Conservation (phyloP, 2,329 filamentous ascomycete genomes). For the Ophidiomyces ophidiicola region DNA sequence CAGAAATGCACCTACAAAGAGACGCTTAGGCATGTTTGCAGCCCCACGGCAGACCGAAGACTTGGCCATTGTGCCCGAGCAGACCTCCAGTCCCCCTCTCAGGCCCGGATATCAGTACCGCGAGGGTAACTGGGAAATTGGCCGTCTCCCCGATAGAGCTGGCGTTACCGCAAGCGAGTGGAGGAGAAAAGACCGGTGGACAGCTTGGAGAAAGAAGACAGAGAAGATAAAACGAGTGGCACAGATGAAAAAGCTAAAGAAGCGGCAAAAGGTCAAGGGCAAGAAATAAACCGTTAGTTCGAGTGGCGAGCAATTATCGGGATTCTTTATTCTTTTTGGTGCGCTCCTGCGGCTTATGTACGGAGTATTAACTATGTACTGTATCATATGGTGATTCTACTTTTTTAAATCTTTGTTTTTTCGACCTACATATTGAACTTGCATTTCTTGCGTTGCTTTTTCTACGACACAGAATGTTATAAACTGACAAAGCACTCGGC, state of each 20-base stretch:
- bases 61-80: slow-evolving; percentile 10
- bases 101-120: slow-evolving; percentile 52
- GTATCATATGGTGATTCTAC: too few species aligned
- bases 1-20: slow-evolving; percentile 57
- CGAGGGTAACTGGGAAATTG: slow-evolving; percentile 57
- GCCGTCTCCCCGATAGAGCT: slow-evolving; percentile 48
- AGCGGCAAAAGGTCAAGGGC: slow-evolving; percentile 27
- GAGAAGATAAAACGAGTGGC: slow-evolving; percentile 40
- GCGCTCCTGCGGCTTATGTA: too few species aligned
- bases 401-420: too few species aligned
- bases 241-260: slow-evolving; percentile 43
- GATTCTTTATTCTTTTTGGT: background rate
- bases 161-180: slow-evolving; percentile 45
- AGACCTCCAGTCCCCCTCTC: slow-evolving; percentile 27
- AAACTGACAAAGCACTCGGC: too few species aligned
- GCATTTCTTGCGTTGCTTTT: too few species aligned
- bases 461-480: too few species aligned
- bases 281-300: slow-evolving; percentile 16
- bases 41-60: slow-evolving; percentile 26
- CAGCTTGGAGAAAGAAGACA: slow-evolving; percentile 51
- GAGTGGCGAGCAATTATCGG: background rate
- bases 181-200: slow-evolving; percentile 48
- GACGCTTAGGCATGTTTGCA: slow-evolving; percentile 62
- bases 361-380: too few species aligned
- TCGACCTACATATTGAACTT: too few species aligned